A percentile compares a stretch with the other conserved stretches of the same genome.
Evolutionary conservation across 2,329 filamentous ascomycete genomes (phyloP).

Genomic region (Aspergillus neoniger): DNA sequence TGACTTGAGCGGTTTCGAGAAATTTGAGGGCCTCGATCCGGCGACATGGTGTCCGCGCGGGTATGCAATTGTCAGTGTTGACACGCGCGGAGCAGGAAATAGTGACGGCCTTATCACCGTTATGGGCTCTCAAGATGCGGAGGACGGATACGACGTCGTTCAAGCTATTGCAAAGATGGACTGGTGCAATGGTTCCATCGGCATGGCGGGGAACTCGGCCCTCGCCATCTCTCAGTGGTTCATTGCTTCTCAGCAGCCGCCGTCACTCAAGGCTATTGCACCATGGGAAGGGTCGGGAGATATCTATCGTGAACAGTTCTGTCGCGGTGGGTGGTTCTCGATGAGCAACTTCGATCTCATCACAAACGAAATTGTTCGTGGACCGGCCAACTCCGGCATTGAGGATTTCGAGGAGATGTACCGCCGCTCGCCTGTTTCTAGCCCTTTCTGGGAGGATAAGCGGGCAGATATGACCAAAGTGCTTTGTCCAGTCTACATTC

Average conservation of each 20-base stretch:
- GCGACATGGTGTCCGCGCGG: slow-evolving; percentile 33
- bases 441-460: slow-evolving; percentile 45
- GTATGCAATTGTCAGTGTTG: slow-evolving; percentile 40
- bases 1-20: slow-evolving; percentile 36
- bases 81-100: slow-evolving; percentile 36
- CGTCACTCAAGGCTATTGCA: slow-evolving; percentile 46
- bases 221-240: slow-evolving; percentile 49
- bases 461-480: slow-evolving; percentile 39
- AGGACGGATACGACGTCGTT: slow-evolving; percentile 51
- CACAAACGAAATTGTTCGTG: slow-evolving; percentile 41
- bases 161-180: slow-evolving; percentile 44
- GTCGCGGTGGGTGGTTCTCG: slow-evolving; percentile 43
- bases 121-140: slow-evolving; percentile 48
- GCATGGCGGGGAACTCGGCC: slow-evolving; percentile 49
- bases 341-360: slow-evolving; percentile 49
- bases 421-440: slow-evolving; percentile 34
- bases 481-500: slow-evolving; percentile 40
- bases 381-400: slow-evolving; percentile 30
- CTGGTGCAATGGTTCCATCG: slow-evolving; percentile 50
- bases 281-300: slow-evolving; percentile 53
- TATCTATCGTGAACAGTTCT: slow-evolving; percentile 51
- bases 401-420: slow-evolving; percentile 50
- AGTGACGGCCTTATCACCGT: slow-evolving; percentile 41
- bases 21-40: slow-evolving; percentile 49
- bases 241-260: slow-evolving; percentile 46